Conservation (phyloP, 805 yeast genomes). For the Wickerhamomyces kurtzmanii region DNA sequence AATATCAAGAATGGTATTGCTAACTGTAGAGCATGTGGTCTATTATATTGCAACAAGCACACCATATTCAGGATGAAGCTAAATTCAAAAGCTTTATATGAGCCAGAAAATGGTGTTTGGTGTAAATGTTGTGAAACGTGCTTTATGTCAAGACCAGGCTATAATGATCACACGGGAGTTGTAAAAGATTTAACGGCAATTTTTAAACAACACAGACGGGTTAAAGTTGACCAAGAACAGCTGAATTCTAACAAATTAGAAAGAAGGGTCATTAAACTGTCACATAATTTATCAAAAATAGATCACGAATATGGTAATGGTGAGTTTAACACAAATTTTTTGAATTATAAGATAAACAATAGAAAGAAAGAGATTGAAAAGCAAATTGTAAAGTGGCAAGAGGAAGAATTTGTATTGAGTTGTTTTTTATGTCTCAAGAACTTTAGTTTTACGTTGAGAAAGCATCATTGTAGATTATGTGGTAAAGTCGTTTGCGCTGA, state of each 20-base stretch:
- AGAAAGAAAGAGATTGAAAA: slow-evolving; percentile 31
- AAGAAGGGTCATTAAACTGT: slow-evolving; percentile 43
- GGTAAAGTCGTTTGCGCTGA: slow-evolving; percentile 78
- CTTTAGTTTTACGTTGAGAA: slow-evolving; percentile 53
- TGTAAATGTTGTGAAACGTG: slow-evolving; percentile 60
- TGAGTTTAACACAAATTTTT: slow-evolving; percentile 13
- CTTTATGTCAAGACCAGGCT: slow-evolving; percentile 43
- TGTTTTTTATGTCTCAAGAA: slow-evolving; percentile 57
- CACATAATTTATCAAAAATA: slow-evolving; percentile 17
- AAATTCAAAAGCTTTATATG: slow-evolving; percentile 34
- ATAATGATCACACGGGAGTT: slow-evolving; percentile 35
- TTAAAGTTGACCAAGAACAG: slow-evolving; percentile 34
- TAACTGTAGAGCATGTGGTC: slow-evolving; percentile 74
- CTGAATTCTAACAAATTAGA: slow-evolving; percentile 50
- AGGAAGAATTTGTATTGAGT: slow-evolving; percentile 30
- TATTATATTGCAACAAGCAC: slow-evolving; percentile 58
- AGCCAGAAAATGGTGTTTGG: slow-evolving; percentile 50
- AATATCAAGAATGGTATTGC: slow-evolving; percentile 45
- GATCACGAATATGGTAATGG: slow-evolving; percentile 12
- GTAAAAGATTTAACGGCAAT: slow-evolving; percentile 31
- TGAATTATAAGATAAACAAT: slow-evolving; percentile 14
- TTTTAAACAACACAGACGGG: slow-evolving; percentile 32
- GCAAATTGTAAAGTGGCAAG: slow-evolving; percentile 56
- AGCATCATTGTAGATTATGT: slow-evolving; percentile 90
- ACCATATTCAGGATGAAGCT: slow-evolving; percentile 44